Base-by-base conservation (phyloP, 768 basidiomycete genomes). In the Pleurotus salmoneostramineus region DNA sequence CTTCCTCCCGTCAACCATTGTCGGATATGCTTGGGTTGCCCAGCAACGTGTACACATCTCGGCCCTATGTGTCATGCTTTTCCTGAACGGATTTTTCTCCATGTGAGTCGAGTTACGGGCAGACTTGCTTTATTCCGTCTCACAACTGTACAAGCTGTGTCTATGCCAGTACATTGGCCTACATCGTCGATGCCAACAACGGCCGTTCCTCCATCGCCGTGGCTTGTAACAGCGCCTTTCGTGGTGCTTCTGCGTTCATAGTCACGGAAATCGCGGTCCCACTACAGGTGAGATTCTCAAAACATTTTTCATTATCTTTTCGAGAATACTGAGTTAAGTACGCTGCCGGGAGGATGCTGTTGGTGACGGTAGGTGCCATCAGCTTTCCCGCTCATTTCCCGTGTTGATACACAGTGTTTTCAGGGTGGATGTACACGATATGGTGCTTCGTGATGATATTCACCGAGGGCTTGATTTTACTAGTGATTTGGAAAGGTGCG, bases 141-240 rank as follows among this genome's bases (percentile, higher is more conserved):
- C n/a, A n/a, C n/a, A n/a, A n/a, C n/a, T n/a, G n/a, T n/a, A n/a
- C n/a, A n/a, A 77, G 76, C 49, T 77, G 74, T 71, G 67, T 65
- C 8, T 72, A 74, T 48, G 48, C 71, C 5, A 74, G 71, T 57
- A 70, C 67, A 59, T 71, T 95, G 33, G 88, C 93, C 0, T 95
- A 94, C 63, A 77, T 95, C 36, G 91, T 95, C 12, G 93, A 97
- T 64, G 84, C 91, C 4, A 97, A 95, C 67, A 75, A 78, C 5
- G 94, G 93, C 6, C 81, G 89, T 33, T 90, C 90, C 1, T 84
- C 88, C 3, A 83, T 83, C 2, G 91, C 89, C 1, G 82, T 84
- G 6, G 91, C 93, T 0, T 72, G 80, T 33, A 95, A 95, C 69
- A 89, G 88, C 57, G 81, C 80, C 33, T 89, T 89, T 69, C 82